A percentile compares a stretch with the other conserved stretches of the same genome.
These are phyloP conservation scores for Phytophthora foliorum DNA, from an alignment of 352 stramenopile species.

Conservation along the genomic window DNA sequence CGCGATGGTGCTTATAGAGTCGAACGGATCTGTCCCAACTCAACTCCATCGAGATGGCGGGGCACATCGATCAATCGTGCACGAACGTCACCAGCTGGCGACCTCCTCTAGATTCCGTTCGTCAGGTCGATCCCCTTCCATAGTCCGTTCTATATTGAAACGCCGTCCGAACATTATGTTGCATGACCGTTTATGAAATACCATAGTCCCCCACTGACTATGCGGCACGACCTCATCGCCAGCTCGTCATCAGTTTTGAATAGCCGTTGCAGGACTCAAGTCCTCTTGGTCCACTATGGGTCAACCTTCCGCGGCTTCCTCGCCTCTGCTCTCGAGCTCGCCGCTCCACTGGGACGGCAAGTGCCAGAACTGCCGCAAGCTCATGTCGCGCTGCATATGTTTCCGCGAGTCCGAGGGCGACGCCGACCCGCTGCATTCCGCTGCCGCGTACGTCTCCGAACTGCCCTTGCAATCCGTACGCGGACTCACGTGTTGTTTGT, in stretches of 20 bases:
- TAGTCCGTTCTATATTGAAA: constrained; percentile 1
- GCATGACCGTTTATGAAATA: neutral
- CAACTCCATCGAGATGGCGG: constrained; percentile 27
- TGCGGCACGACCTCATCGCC: constrained; percentile 17
- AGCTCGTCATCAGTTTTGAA: constrained; percentile 28
- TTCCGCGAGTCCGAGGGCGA: constrained; percentile 40
- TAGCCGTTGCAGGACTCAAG: constrained; percentile 10
- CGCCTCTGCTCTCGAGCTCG: constrained; percentile 16
- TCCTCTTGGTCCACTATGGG: constrained; percentile 18
- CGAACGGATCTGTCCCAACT: constrained; percentile 1
- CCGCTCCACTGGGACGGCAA: constrained; percentile 51
- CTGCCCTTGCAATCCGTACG: no score
- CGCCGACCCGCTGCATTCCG: constrained; percentile 11
- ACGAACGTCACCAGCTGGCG: constrained; percentile 2
- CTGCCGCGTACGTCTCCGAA: constrained; percentile 33
- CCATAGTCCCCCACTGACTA: constrained; percentile 4
- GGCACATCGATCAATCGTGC: constrained; percentile 33
- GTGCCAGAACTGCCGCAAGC: constrained; percentile 44
- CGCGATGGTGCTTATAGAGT: constrained; percentile 2
- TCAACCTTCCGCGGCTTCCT: constrained; percentile 9
- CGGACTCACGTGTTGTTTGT: neutral
- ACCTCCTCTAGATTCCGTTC: neutral
- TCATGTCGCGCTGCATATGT: constrained; percentile 57
- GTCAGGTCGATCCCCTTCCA: neutral
- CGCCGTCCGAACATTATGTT: neutral